phyloP scores from a whole-genome alignment of 2,329 filamentous ascomycete species.

The Penicillium polonicum region DNA sequence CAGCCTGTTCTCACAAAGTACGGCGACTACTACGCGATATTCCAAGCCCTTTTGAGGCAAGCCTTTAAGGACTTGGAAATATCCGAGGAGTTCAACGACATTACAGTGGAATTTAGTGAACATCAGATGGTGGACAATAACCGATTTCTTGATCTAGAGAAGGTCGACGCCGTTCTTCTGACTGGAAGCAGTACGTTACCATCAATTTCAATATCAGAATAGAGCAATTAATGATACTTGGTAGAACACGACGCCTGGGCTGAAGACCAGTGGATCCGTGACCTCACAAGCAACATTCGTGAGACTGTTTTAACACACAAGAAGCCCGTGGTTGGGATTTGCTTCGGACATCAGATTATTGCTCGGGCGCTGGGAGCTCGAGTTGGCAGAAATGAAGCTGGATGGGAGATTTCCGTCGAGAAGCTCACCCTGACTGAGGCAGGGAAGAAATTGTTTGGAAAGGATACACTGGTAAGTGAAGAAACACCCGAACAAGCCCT shows the following conservation, averaged over 20 bases:
- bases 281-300: constrained; percentile 44
- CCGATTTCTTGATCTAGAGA: constrained; percentile 23
- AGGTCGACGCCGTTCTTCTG: constrained; percentile 29
- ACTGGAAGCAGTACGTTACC: constrained; percentile 32
- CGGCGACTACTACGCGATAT: constrained; percentile 25
- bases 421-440: constrained; percentile 42
- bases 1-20: constrained; percentile 28
- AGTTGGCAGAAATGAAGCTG: constrained; percentile 41
- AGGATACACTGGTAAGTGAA: constrained; percentile 26
- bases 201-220: not conserved
- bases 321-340: constrained; percentile 46
- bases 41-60: constrained; percentile 24
- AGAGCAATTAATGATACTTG: not conserved
- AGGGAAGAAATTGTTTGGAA: constrained; percentile 43
- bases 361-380: constrained; percentile 43
- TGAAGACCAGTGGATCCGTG: constrained; percentile 48
- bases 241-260: constrained; percentile 44
- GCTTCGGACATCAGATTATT: constrained; percentile 53
- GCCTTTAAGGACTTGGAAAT: constrained; percentile 15
- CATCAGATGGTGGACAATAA: constrained; percentile 27
- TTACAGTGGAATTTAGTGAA: constrained; percentile 20
- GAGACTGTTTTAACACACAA: constrained; percentile 19
- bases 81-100: not conserved
- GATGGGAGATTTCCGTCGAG: constrained; percentile 50
- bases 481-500: too few relatives aligned